A percentile compares a stretch with the other conserved stretches of the same genome.
Evolutionary conservation across 768 basidiomycete genomes (phyloP).

Genomic region (Podaxis sp.): DNA sequence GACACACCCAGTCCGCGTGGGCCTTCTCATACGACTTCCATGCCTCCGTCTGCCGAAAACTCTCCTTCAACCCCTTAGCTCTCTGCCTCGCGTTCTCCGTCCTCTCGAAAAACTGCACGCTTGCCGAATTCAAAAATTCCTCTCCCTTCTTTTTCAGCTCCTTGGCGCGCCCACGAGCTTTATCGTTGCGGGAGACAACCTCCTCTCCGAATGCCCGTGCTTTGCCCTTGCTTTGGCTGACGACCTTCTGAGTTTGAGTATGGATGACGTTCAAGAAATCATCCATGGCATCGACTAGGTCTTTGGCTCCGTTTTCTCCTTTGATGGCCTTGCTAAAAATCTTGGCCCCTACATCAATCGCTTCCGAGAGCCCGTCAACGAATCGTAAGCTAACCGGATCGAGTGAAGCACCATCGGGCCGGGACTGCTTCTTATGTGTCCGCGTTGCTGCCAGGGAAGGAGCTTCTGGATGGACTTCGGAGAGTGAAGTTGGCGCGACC

Average conservation of each 20-base stretch:
- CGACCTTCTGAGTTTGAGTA: slow-evolving; percentile 40
- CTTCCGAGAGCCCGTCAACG: slow-evolving; percentile 42
- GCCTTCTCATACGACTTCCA: slow-evolving; percentile 19
- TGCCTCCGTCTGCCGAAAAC: slow-evolving; percentile 22
- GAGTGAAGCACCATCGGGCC: slow-evolving; percentile 18
- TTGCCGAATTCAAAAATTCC: slow-evolving; percentile 39
- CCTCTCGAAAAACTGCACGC: slow-evolving; percentile 34
- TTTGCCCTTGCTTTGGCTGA: slow-evolving; percentile 46
- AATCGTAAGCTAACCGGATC: slow-evolving; percentile 35
- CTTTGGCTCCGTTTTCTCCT: slow-evolving; percentile 41
- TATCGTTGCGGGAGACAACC: slow-evolving; percentile 42
- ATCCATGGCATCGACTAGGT: slow-evolving; percentile 57
- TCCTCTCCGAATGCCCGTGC: slow-evolving; percentile 40
- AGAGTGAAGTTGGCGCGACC: slow-evolving; percentile 16
- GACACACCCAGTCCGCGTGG: slow-evolving; percentile 16
- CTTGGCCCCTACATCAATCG: slow-evolving; percentile 43
- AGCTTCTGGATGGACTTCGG: slow-evolving; percentile 24
- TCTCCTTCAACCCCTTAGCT: slow-evolving; percentile 37
- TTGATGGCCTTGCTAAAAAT: slow-evolving; percentile 39
- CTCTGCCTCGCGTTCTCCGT: slow-evolving; percentile 39
- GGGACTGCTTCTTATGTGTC: slow-evolving; percentile 12
- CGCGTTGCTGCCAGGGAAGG: slow-evolving; percentile 14
- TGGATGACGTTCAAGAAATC: slow-evolving; percentile 48
- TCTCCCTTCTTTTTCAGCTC: slow-evolving; percentile 47
- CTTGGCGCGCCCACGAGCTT: slow-evolving; percentile 48